Percentiles rank a stretch among this genome's conserved stretches.
phyloP scores from a whole-genome alignment of 345 rosid species.

The Arabidopsis thaliana region DNA sequence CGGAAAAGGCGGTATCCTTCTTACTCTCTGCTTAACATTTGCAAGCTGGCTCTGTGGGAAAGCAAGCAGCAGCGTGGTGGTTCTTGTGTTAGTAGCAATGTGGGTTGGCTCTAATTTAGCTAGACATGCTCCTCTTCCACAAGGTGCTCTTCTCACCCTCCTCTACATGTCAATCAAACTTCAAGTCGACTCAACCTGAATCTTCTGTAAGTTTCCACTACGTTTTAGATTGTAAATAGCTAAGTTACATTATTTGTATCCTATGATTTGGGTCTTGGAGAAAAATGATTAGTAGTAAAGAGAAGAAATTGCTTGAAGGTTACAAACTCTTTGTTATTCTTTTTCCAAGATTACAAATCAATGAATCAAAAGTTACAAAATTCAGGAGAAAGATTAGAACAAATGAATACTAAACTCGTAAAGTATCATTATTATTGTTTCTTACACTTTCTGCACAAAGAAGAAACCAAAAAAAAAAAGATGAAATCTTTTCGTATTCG shows the following conservation, averaged over 20 bases:
- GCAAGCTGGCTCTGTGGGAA: conserved; percentile 93
- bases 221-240: conserved; percentile 38
- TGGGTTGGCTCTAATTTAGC: conserved; percentile 85
- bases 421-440: not conserved
- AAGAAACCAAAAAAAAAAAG: conserved; percentile 16
- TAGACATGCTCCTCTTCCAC: conserved; percentile 81
- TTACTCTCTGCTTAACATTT: conserved; percentile 69
- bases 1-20: conserved; percentile 75
- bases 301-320: conserved; percentile 7
- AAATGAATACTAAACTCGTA: conserved; percentile 15
- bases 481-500: not conserved
- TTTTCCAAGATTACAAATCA: conserved; percentile 28
- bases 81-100: conserved; percentile 66
- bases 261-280: not conserved
- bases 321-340: not conserved
- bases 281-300: conserved; percentile 5
- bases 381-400: not conserved
- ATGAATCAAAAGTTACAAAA: conserved; percentile 35
- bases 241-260: not conserved
- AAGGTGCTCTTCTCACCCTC: conserved; percentile 80
- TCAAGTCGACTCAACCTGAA: conserved; percentile 63
- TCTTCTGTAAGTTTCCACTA: not conserved
- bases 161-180: conserved; percentile 90
- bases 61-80: conserved; percentile 81
- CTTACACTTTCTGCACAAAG: conserved; percentile 35